Evolutionary conservation across 306 rosid genomes (phyloP).

Genomic region (Bauhinia variegata): DNA sequence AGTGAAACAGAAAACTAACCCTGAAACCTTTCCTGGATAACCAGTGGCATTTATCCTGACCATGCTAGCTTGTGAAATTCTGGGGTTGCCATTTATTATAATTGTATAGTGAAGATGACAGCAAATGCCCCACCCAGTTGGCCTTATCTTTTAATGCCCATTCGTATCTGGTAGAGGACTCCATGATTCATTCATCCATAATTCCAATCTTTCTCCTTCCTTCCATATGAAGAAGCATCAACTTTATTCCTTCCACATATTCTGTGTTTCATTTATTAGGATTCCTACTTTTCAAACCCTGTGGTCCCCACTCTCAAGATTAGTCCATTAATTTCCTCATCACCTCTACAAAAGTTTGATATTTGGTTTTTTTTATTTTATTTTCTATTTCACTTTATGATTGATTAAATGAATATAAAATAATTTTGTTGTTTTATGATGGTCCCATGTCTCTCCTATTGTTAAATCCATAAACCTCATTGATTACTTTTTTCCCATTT

Average conservation of each 20-base stretch:
- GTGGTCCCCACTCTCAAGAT: conserved; percentile 37
- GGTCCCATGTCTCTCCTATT: no score
- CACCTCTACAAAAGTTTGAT: no score
- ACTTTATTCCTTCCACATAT: conserved; percentile 48
- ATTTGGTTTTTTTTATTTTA: no score
- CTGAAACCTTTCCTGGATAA: conserved; percentile 31
- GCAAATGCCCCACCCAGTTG: conserved; percentile 32
- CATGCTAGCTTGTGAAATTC: conserved; percentile 22
- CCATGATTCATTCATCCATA: no score
- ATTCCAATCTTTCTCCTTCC: conserved; percentile 29
- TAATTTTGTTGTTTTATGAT: no score
- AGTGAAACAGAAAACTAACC: conserved; percentile 34
- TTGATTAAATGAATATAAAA: no score
- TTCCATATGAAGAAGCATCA: conserved; percentile 26
- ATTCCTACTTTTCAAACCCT: no score
- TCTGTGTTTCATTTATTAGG: no score
- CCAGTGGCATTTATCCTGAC: conserved; percentile 48
- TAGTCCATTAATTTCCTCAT: conserved; percentile 12
- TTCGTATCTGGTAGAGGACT: conserved; percentile 30
- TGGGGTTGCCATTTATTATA: conserved; percentile 31
- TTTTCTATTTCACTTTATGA: no score
- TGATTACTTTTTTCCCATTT: conserved; percentile 11
- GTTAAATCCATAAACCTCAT: no score
- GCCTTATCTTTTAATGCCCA: conserved; percentile 44
- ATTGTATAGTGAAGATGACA: conserved; percentile 33